A percentile compares a stretch with the other conserved stretches of the same genome.
Conservation (phyloP, 257 asterid genomes). For the Scutellaria baicalensis region DNA sequence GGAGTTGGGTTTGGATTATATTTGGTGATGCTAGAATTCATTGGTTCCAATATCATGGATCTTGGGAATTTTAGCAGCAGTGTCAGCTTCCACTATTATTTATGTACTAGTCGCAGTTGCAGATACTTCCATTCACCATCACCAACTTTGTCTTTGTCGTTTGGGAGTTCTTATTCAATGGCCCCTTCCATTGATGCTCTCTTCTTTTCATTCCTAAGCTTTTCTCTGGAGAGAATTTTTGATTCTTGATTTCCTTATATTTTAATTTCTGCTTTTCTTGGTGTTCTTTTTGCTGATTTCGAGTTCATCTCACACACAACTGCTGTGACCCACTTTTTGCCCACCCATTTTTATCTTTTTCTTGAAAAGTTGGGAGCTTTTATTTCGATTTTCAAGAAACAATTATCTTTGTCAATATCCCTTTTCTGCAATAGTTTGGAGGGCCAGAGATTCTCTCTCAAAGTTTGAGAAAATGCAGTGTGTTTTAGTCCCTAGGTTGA, state of each 20-base stretch:
- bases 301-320: constrained; percentile 1
- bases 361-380: constrained; percentile 8
- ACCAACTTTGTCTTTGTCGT: constrained; percentile 35
- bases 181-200: constrained; percentile 22
- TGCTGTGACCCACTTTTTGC: constrained; percentile 12
- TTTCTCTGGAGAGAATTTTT: constrained; percentile 19
- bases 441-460: constrained; percentile 17
- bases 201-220: constrained; percentile 17
- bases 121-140: constrained; percentile 30
- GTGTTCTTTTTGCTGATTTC: background rate
- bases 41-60: constrained; percentile 21
- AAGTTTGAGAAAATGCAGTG: constrained; percentile 37
- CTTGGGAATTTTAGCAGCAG: constrained; percentile 8
- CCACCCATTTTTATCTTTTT: constrained; percentile 16
- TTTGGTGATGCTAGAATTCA: constrained; percentile 10
- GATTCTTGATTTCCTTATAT: constrained; percentile 16
- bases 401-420: background rate
- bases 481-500: constrained; percentile 13
- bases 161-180: constrained; percentile 43
- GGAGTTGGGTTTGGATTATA: constrained; percentile 23
- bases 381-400: background rate
- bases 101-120: constrained; percentile 19
- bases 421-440: background rate
- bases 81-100: constrained; percentile 44
- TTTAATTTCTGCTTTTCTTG: background rate